Percentiles rank a stretch among this genome's conserved stretches.
Conservation (phyloP, 2,329 filamentous ascomycete species). For the Bretziella fagacearum region DNA sequence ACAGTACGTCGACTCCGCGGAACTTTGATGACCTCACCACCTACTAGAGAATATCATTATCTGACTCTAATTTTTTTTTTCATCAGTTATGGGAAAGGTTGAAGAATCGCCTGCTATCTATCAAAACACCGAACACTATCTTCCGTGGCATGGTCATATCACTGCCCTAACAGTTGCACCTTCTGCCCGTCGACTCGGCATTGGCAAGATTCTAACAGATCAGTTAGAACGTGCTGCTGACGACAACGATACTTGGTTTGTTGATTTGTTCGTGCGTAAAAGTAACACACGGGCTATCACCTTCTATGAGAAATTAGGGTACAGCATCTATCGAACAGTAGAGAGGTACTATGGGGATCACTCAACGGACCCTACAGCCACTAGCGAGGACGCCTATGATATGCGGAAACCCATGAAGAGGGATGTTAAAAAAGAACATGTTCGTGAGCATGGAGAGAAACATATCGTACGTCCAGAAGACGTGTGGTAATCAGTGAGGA, state of each 20-base stretch:
- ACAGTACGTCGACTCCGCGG: slow-evolving; percentile 44
- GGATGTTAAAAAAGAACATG: slow-evolving; percentile 58
- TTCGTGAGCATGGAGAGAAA: slow-evolving; percentile 64
- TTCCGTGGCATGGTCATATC: slow-evolving; percentile 99
- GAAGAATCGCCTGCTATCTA: slow-evolving; percentile 68
- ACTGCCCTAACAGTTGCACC: slow-evolving; percentile 89
- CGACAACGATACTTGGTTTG: slow-evolving; percentile 76
- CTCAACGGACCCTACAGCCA: slow-evolving; percentile 41
- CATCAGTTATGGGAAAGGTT: slow-evolving; percentile 87
- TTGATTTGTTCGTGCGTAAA: slow-evolving; percentile 81
- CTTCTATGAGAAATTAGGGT: slow-evolving; percentile 83
- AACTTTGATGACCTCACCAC: neutral
- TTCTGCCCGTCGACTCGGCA: slow-evolving; percentile 65
- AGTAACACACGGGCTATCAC: slow-evolving; percentile 76
- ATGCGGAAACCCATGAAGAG: slow-evolving; percentile 86
- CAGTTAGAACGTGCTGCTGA: slow-evolving; percentile 72
- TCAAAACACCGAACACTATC: slow-evolving; percentile 66
- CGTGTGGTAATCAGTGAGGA: slow-evolving; percentile 69
- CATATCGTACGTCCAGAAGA: slow-evolving; percentile 66
- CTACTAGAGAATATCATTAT: neutral
- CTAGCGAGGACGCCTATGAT: slow-evolving; percentile 78
- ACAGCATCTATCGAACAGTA: slow-evolving; percentile 77
- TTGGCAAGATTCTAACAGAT: slow-evolving; percentile 67
- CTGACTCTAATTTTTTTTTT: no score
- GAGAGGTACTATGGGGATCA: slow-evolving; percentile 89